phyloP scores from a whole-genome alignment of 2,329 filamentous ascomycete genomes.

The Lasiodiplodia sp. region DNA sequence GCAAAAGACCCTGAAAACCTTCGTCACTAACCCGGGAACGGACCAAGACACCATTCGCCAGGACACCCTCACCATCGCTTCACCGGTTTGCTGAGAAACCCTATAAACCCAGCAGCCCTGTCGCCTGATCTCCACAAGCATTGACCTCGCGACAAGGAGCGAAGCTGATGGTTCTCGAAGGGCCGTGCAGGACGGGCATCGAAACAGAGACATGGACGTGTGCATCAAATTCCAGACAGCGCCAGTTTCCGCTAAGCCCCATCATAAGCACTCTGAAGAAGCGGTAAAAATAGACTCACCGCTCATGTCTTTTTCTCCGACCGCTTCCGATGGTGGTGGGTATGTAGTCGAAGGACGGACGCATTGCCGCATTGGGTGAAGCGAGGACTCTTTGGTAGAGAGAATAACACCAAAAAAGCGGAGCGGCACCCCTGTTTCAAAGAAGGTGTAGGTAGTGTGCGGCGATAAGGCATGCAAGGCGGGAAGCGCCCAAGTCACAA shows the following conservation, averaged over 20 bases:
- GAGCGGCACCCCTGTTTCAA: neutral
- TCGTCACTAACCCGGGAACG: no score
- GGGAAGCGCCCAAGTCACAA: neutral
- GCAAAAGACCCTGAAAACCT: no score
- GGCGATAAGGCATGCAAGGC: neutral
- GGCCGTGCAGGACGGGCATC: neutral
- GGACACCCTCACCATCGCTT: neutral
- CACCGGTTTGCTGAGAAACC: neutral
- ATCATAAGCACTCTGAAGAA: neutral
- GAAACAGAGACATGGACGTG: neutral
- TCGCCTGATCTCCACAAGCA: neutral
- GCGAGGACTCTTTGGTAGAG: neutral
- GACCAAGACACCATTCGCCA: no score
- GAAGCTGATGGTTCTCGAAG: neutral
- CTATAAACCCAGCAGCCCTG: neutral
- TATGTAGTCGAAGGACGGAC: neutral
- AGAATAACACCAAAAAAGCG: neutral
- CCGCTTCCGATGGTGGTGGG: neutral
- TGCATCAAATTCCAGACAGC: neutral
- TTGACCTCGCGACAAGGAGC: neutral
- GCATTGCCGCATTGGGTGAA: neutral
- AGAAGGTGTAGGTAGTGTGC: neutral
- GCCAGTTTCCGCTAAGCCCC: neutral
- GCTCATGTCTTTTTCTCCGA: neutral
- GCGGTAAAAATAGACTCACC: neutral